phyloP scores from a whole-genome alignment of 2,329 filamentous ascomycete species.

The Sclerotinia subarctica region DNA sequence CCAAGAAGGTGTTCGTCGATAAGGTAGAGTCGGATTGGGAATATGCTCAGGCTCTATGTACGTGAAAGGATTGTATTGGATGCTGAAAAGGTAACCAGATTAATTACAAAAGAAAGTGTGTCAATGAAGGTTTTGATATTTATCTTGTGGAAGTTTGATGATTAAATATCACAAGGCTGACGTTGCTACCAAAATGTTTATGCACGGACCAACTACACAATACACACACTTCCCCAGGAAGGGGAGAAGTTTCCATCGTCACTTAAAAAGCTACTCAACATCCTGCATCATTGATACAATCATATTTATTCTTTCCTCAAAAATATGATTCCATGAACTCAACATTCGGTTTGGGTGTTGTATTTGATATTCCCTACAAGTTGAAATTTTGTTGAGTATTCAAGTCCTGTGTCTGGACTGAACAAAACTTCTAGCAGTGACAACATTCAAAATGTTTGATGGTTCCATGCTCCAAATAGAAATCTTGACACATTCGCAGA shows the following conservation, averaged over 20 bases:
- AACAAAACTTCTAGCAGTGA: neutral
- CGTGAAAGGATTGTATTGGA: neutral
- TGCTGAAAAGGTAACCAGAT: neutral
- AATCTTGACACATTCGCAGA: neutral
- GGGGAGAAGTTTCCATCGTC: neutral
- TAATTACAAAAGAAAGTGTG: conserved; percentile 2
- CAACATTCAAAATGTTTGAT: neutral
- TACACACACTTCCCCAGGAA: neutral
- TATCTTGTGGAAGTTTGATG: conserved; percentile 1
- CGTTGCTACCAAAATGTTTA: conserved; percentile 1
- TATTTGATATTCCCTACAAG: neutral
- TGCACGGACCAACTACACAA: conserved; percentile 7
- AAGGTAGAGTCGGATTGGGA: neutral
- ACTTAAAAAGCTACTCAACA: neutral
- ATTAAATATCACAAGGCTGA: conserved; percentile 18
- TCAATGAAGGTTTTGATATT: conserved; percentile 1
- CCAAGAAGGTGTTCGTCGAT: neutral
- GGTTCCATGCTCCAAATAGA: too few species aligned
- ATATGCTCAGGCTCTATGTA: neutral
- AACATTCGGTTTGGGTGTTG: neutral
- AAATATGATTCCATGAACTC: neutral
- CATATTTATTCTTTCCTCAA: neutral
- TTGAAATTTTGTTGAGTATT: neutral
- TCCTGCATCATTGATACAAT: neutral
- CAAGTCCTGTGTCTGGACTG: neutral